These are phyloP conservation scores for Celoporthe dispersa DNA, from an alignment of 2,329 filamentous ascomycete species.

Conservation along the genomic window DNA sequence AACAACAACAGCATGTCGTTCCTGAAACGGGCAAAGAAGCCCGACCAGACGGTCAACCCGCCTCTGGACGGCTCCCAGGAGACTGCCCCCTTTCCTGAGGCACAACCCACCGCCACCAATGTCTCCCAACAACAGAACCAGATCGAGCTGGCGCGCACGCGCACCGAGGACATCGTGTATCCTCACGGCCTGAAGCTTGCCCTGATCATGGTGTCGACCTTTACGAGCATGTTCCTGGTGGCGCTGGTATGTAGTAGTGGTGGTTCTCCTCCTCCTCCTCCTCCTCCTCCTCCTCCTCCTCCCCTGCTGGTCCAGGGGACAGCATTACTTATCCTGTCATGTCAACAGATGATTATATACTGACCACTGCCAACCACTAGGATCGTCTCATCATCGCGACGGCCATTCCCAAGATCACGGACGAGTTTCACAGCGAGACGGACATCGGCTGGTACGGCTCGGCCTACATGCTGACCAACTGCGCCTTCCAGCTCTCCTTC, in stretches of 20 bases:
- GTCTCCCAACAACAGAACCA: slow-evolving; percentile 15
- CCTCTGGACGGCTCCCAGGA: slow-evolving; percentile 11
- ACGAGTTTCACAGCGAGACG: slow-evolving; percentile 43
- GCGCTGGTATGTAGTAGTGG: slow-evolving; percentile 37
- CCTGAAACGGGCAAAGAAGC: slow-evolving; percentile 26
- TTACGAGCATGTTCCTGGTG: slow-evolving; percentile 45
- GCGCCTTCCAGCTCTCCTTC: slow-evolving; percentile 45
- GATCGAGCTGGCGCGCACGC: slow-evolving; percentile 30
- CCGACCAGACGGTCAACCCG: slow-evolving; percentile 15
- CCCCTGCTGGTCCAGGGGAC: no score
- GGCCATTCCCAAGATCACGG: slow-evolving; percentile 45
- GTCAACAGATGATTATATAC: not conserved
- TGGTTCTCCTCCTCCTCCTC: no score
- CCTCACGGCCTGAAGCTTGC: slow-evolving; percentile 40
- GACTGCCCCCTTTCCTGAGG: not conserved
- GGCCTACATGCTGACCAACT: slow-evolving; percentile 44
- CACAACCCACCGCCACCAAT: slow-evolving; percentile 9
- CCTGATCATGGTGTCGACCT: slow-evolving; percentile 41
- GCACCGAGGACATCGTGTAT: slow-evolving; percentile 38
- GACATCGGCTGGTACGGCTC: slow-evolving; percentile 47
- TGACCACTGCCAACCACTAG: not conserved
- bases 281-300: no score
- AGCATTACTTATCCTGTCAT: no score
- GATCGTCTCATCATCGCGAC: slow-evolving; percentile 45
- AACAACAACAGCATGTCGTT: slow-evolving; percentile 17